phyloP scores from a whole-genome alignment of 2,329 filamentous ascomycete genomes.

The Trichophyton benhamiae region DNA sequence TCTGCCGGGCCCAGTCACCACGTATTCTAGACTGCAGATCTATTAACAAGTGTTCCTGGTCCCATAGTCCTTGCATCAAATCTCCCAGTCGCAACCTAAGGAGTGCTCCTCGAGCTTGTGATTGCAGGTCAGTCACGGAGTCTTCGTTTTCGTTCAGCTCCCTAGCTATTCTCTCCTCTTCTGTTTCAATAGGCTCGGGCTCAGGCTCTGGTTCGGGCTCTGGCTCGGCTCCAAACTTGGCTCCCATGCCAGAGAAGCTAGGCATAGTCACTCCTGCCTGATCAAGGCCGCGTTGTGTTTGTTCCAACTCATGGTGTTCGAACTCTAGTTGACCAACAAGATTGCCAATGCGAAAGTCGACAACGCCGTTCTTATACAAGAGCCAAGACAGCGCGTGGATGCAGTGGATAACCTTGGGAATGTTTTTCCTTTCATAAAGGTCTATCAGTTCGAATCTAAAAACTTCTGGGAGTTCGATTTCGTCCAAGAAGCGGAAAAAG shows the following conservation, averaged over 20 bases:
- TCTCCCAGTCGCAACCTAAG: slow-evolving; percentile 63
- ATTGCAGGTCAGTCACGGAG: slow-evolving; percentile 66
- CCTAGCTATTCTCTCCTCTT: slow-evolving; percentile 75
- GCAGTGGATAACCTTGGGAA: slow-evolving; percentile 97
- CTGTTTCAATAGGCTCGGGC: slow-evolving; percentile 61
- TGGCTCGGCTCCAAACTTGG: slow-evolving; percentile 80
- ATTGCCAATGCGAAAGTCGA: slow-evolving; percentile 93
- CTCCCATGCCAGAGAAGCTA: slow-evolving; percentile 93
- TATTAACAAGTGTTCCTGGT: slow-evolving; percentile 62
- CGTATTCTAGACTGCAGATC: slow-evolving; percentile 78
- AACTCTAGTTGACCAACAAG: slow-evolving; percentile 93
- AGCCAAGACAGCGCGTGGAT: slow-evolving; percentile 96
- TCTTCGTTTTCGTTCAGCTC: slow-evolving; percentile 67
- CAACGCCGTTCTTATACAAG: slow-evolving; percentile 86
- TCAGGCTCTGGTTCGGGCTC: slow-evolving; percentile 59
- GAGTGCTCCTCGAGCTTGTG: slow-evolving; percentile 71
- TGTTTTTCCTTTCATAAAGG: slow-evolving; percentile 98
- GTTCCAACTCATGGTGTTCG: slow-evolving; percentile 92
- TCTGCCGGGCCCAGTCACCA: slow-evolving; percentile 74
- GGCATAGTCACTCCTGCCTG: slow-evolving; percentile 93
- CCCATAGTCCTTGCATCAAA: slow-evolving; percentile 83
- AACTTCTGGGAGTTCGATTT: slow-evolving; percentile 83
- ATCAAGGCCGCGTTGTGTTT: slow-evolving; percentile 92
- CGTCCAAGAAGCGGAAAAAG: slow-evolving; percentile 87
- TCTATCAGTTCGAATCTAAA: slow-evolving; percentile 97